These are phyloP conservation scores for Starmerella scarabaei DNA, from an alignment of 805 yeast genomes.

Conservation along the genomic window DNA sequence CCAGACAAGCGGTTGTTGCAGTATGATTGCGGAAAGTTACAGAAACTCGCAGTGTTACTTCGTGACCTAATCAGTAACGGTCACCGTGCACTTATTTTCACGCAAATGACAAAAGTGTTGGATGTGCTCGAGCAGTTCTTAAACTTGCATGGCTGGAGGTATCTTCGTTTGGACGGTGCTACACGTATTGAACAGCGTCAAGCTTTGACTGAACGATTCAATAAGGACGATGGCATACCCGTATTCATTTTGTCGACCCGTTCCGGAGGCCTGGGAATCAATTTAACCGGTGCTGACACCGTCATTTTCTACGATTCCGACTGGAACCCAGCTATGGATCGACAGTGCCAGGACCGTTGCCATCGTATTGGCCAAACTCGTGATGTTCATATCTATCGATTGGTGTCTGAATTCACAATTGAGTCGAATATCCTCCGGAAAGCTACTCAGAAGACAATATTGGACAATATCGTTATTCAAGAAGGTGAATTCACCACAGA, in stretches of 20 bases:
- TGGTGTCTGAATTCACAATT: conserved; percentile 90
- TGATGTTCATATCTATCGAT: conserved; percentile 92
- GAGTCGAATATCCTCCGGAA: conserved; percentile 88
- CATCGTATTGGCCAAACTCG: conserved; percentile 98
- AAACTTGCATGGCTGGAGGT: conserved; percentile 86
- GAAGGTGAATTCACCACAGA: conserved; percentile 98
- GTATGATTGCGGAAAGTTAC: conserved; percentile 94
- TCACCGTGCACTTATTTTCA: conserved; percentile 87
- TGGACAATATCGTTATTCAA: conserved; percentile 90
- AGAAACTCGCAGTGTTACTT: conserved; percentile 61
- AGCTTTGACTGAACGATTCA: conserved; percentile 81
- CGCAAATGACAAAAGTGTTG: conserved; percentile 95
- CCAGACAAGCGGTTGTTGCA: conserved; percentile 89
- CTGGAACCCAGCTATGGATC: conserved; percentile 99
- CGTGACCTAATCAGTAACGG: conserved; percentile 73
- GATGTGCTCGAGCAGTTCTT: conserved; percentile 87
- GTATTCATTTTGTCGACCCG: conserved; percentile 88
- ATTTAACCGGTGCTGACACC: conserved; percentile 95
- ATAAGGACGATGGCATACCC: conserved; percentile 70
- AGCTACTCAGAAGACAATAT: conserved; percentile 86
- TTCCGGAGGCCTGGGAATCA: conserved; percentile 97
- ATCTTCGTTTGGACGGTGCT: conserved; percentile 93
- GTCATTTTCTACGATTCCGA: conserved; percentile 96
- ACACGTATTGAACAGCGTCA: conserved; percentile 96
- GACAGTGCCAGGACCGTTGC: conserved; percentile 97